These are phyloP conservation scores for Helotiales sp. DNA, from an alignment of 2,329 filamentous ascomycete genomes.

Conservation along the genomic window DNA sequence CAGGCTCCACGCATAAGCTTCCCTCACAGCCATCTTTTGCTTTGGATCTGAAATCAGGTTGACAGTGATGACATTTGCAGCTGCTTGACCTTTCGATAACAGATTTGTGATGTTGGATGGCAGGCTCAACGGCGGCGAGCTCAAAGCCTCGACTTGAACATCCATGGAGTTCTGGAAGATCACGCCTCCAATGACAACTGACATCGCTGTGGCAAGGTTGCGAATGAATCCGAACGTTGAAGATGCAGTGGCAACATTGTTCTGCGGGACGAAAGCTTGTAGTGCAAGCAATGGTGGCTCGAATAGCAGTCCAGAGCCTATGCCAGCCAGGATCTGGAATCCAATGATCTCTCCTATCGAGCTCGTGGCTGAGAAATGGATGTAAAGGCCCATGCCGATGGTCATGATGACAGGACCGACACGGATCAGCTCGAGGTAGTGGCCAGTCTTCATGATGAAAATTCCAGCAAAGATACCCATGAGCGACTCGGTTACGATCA, in stretches of 20 bases:
- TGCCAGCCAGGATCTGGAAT: slow-evolving; percentile 49
- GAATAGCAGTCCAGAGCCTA: slow-evolving; percentile 53
- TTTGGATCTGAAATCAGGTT: slow-evolving; percentile 7
- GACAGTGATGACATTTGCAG: slow-evolving; percentile 15
- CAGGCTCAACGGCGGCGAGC: slow-evolving; percentile 1
- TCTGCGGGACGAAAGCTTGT: slow-evolving; percentile 47
- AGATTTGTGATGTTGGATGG: slow-evolving; percentile 4
- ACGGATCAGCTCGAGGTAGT: slow-evolving; percentile 47
- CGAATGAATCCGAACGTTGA: slow-evolving; percentile 50
- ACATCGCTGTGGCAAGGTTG: slow-evolving; percentile 42
- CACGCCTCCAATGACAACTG: slow-evolving; percentile 45
- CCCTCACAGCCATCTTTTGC: slow-evolving; percentile 16
- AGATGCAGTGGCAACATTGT: slow-evolving; percentile 46
- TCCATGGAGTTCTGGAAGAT: slow-evolving; percentile 41
- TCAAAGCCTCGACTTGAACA: slow-evolving; percentile 2
- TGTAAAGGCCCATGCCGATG: slow-evolving; percentile 47
- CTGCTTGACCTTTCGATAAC: slow-evolving; percentile 12
- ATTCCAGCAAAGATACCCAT: slow-evolving; percentile 47
- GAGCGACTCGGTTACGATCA: slow-evolving; percentile 41
- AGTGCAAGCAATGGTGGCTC: slow-evolving; percentile 55
- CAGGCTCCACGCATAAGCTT: slow-evolving; percentile 22
- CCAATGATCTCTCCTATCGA: slow-evolving; percentile 43
- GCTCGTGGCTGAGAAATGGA: slow-evolving; percentile 39
- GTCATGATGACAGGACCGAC: slow-evolving; percentile 42
- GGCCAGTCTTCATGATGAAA: slow-evolving; percentile 49